Evolutionary conservation across 805 yeast species (phyloP).

Genomic region (Yamadazyma olivae): DNA sequence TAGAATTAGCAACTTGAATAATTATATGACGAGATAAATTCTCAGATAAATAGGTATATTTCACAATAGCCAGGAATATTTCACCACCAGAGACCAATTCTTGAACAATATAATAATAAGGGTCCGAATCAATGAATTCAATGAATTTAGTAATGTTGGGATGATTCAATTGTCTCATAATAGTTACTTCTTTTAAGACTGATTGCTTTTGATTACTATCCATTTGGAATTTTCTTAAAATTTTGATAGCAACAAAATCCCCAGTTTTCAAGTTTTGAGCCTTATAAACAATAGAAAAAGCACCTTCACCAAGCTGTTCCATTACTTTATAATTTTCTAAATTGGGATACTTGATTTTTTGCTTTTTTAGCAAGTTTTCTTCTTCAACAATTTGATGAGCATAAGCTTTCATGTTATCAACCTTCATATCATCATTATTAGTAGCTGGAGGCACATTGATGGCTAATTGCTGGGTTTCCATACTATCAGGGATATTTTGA

Average conservation of each 20-base stretch:
- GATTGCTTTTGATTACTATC: slow-evolving; percentile 61
- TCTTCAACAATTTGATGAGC: slow-evolving; percentile 37
- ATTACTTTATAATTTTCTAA: slow-evolving; percentile 42
- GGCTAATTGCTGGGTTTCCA: neutral
- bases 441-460: neutral
- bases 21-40: slow-evolving; percentile 63
- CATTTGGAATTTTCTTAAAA: slow-evolving; percentile 67
- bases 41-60: slow-evolving; percentile 63
- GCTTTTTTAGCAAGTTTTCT: slow-evolving; percentile 23
- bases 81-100: slow-evolving; percentile 81
- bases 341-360: slow-evolving; percentile 28
- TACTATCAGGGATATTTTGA: neutral
- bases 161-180: slow-evolving; percentile 65
- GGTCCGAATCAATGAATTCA: slow-evolving; percentile 61
- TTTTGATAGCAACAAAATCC: slow-evolving; percentile 50
- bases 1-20: slow-evolving; percentile 59
- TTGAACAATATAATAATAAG: slow-evolving; percentile 65
- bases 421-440: neutral
- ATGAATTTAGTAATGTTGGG: slow-evolving; percentile 63
- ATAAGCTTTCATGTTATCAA: slow-evolving; percentile 12
- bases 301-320: slow-evolving; percentile 74
- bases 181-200: slow-evolving; percentile 75
- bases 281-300: slow-evolving; percentile 71
- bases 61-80: slow-evolving; percentile 64
- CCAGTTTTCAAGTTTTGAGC: slow-evolving; percentile 43